Evolutionary conservation across 441 rosid species (phyloP), one percentile per base, ranked within the genome.

Genomic region (Euphorbia celastroides): DNA sequence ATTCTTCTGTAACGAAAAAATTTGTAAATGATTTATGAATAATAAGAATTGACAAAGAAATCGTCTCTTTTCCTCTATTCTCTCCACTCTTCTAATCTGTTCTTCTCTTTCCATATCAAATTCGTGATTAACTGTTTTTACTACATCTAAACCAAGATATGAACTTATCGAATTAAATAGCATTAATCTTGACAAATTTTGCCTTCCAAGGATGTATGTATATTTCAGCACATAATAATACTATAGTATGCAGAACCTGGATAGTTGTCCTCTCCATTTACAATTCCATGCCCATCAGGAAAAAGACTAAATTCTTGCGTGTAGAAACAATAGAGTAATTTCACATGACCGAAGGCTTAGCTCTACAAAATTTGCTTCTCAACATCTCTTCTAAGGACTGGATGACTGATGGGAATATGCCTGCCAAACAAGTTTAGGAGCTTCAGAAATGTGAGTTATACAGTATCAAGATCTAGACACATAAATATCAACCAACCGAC

Each of bases 301-400:
- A 7, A 23, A 7, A 23, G 3, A 25, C 25, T 23, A 12, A 46
- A 55, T 58, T 17, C n/a, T 26, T 28, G 16, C 7, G 7, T n/a
- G 10, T 55, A 56, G 55, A 60, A 22, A 41, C 65, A 57, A 57
- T 19, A 26, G 23, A 50, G 41, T 59, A 54, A 30, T 31, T 50
- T 32, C 62, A 22, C 57, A n/a, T 25, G 10, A 32, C 12, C 7
- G 51, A 55, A n/a, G 69, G 66, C 74, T 77, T 81, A 41, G 77
- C 79, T 70, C 70, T 69, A 62, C 88, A 84, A 74, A 86, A 85
- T 65, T 81, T 80, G 20, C 67, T 44, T 68, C 69, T 86, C 86
- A 90, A 58, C 22, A 56, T 65, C 72, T 80, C 81, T 77, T 83
- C 91, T 75, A 87, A 70, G 42, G 54, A 79, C 61, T 78, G 81